These are phyloP conservation scores for Talinum fruticosum DNA, from an alignment of 148 eudicot species.

Conservation along the genomic window DNA sequence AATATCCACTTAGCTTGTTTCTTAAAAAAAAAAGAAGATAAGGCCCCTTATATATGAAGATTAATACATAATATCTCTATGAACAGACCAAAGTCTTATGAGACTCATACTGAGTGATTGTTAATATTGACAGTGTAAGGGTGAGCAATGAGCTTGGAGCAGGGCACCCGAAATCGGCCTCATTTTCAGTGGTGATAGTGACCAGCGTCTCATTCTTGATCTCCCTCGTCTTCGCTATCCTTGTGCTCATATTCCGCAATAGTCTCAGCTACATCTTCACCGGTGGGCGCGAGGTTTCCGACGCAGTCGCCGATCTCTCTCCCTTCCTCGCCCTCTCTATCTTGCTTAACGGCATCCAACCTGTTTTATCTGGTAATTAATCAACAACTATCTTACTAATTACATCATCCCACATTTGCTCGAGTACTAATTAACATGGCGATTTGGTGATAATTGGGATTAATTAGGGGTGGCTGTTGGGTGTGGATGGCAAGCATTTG, in stretches of 20 bases:
- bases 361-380: conserved; percentile 47
- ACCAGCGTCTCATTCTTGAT: conserved; percentile 32
- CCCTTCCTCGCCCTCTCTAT: conserved; percentile 48
- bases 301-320: conserved; percentile 50
- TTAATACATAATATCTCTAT: neutral
- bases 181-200: conserved; percentile 46
- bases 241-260: conserved; percentile 42
- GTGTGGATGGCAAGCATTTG: conserved; percentile 63
- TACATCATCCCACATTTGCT: neutral
- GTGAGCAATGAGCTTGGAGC: conserved; percentile 68
- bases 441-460: neutral
- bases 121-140: conserved; percentile 39
- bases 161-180: conserved; percentile 52
- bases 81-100: too few species aligned
- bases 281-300: conserved; percentile 38
- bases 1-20: too few species aligned
- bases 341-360: conserved; percentile 57
- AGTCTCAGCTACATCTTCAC: conserved; percentile 52
- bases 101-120: neutral
- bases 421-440: too few species aligned
- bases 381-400: neutral
- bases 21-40: too few species aligned
- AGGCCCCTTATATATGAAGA: neutral
- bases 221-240: conserved; percentile 29
- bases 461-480: conserved; percentile 50